These are phyloP conservation scores for Camellia oleifera DNA, from an alignment of 179 eudicot genomes.

Conservation along the genomic window DNA sequence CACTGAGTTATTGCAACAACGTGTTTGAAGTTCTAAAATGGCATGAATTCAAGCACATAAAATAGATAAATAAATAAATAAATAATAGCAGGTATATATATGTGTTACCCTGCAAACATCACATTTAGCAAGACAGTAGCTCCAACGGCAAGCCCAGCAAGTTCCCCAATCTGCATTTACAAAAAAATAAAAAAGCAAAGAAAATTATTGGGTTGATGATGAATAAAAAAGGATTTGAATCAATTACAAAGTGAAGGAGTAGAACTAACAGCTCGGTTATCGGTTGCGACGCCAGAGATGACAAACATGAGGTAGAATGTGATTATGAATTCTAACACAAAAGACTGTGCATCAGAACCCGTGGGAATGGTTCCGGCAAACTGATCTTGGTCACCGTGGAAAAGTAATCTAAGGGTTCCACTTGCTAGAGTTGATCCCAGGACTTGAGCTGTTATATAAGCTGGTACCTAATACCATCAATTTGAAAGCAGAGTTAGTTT, in stretches of 20 bases:
- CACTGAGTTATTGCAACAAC: no score
- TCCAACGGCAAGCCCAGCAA: conserved; percentile 75
- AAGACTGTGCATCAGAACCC: conserved; percentile 53
- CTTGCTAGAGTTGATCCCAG: conserved; percentile 64
- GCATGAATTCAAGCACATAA: no score
- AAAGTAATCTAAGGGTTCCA: conserved; percentile 53
- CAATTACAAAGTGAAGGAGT: neutral
- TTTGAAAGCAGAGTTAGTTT: no score
- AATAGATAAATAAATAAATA: no score
- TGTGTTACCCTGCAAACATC: conserved; percentile 56
- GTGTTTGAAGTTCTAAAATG: no score
- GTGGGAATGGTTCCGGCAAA: conserved; percentile 58
- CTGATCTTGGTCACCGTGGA: conserved; percentile 41
- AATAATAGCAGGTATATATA: neutral
- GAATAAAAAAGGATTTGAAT: neutral
- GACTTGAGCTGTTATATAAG: conserved; percentile 49
- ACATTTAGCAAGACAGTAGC: conserved; percentile 64
- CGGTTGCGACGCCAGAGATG: conserved; percentile 68
- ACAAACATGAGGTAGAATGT: conserved; percentile 81
- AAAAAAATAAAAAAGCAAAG: neutral
- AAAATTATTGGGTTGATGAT: neutral
- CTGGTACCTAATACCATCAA: conserved; percentile 45
- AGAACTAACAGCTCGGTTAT: conserved; percentile 58
- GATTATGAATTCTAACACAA: conserved; percentile 57
- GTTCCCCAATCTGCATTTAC: conserved; percentile 50